Base-by-base conservation (phyloP, 1,139 yeast genomes). In the Suhomyces wounanorum region DNA sequence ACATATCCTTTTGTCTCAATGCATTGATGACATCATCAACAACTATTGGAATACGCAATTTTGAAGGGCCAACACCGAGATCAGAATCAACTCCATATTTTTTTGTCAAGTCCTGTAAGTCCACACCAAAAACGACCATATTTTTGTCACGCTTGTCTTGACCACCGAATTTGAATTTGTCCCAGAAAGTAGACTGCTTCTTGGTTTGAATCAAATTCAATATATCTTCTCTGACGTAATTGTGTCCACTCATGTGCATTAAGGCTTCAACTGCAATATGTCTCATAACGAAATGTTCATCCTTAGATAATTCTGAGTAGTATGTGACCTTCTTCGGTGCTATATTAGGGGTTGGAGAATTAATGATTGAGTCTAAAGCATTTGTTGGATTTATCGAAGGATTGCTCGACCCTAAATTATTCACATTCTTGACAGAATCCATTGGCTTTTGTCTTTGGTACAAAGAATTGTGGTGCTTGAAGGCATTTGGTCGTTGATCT, bases 1-100 rank as follows among this genome's bases (percentile, higher is more conserved):
- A 89, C 89, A 95, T 86, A 70, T 94, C 98, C 76, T 89, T 90
- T 52, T 89, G 96, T 52, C 89, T 82, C 73, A 95, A 82, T 1
- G 96, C 89, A 45, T 83, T 82, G 43, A 95, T 82, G 16, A 92
- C 75, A 62, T 94, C 98, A 63, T 94, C 98, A 48, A 95, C 78
- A 43, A 95, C 78, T 47, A 89, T 81, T 0, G 99, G 99, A 42
- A 95, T 88, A 40, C 86, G 78, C 43, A 94, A 78, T 60, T 84
- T 85, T 0, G 85, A 74, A 0, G 96, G 94, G 0, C 97, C 97
- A 39, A 89, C 89, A 3, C 97, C 97, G 37, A 89, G 75, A 48
- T 88, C 89, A 1, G 96, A 86, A 47, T 90, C 96, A 28, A 87
- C 87, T 1, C 98, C 98, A 66, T 84, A 88, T 61, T 82, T 83